phyloP scores from a whole-genome alignment of 495 filamentous ascomycete genomes.

The Trichoderma erinaceum region DNA sequence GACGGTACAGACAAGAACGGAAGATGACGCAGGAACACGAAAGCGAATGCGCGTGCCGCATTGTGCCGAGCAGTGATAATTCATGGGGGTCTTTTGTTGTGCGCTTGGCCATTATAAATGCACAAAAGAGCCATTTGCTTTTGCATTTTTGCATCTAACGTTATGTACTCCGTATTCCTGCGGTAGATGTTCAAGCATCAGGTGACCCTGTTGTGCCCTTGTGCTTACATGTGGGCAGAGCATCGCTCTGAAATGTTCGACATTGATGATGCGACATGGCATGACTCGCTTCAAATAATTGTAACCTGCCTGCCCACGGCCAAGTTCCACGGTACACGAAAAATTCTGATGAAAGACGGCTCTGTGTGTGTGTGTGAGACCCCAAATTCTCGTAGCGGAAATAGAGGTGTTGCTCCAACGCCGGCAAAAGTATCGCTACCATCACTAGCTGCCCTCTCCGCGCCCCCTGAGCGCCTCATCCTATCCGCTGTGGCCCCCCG shows the following conservation, averaged over 20 bases:
- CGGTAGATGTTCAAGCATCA: background rate
- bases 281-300: background rate
- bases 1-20: background rate
- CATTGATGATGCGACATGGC: conserved; percentile 2
- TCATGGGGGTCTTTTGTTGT: no score
- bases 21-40: background rate
- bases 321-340: no score
- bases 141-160: background rate
- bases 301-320: no score
- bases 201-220: background rate
- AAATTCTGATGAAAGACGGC: no score
- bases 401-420: no score
- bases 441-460: background rate
- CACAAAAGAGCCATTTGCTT: no score
- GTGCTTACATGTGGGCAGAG: background rate
- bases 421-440: background rate
- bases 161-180: background rate
- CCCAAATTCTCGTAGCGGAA: no score
- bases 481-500: conserved; percentile 7
- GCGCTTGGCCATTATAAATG: background rate
- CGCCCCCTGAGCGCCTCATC: conserved; percentile 8
- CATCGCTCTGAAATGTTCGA: background rate
- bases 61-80: background rate
- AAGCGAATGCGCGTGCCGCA: background rate
- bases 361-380: no score